phyloP scores from a whole-genome alignment of 768 basidiomycete genomes.

The Gloeostereum incarnatum region DNA sequence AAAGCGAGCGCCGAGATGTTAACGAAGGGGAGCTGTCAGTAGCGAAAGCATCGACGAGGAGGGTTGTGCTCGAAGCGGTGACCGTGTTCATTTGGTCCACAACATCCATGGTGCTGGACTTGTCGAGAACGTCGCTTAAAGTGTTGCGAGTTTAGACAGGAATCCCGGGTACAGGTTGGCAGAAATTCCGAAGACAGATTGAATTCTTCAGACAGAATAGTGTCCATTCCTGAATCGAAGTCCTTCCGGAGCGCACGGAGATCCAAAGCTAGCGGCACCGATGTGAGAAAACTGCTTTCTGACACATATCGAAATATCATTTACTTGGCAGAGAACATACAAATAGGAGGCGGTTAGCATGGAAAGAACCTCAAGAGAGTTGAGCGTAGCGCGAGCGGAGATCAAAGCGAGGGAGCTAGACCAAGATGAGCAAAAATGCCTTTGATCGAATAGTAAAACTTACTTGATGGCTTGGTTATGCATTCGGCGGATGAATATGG shows the following conservation, averaged over 20 bases:
- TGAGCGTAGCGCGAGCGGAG: conserved; percentile 66
- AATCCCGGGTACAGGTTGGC: conserved; percentile 17
- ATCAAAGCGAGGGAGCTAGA: conserved; percentile 54
- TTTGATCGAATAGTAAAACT: conserved; percentile 14
- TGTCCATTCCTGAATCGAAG: conserved; percentile 36
- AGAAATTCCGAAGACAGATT: conserved; percentile 26
- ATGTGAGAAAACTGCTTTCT: conserved; percentile 4
- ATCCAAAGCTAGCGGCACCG: conserved; percentile 48
- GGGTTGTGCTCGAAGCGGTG: conserved; percentile 44
- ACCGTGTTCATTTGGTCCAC: conserved; percentile 54
- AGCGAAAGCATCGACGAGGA: conserved; percentile 36
- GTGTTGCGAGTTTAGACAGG: conserved; percentile 26
- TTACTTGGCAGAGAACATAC: conserved; percentile 62
- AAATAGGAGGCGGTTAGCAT: conserved; percentile 65
- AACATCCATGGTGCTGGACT: conserved; percentile 63
- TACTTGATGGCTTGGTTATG: conserved; percentile 82
- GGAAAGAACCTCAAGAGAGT: conserved; percentile 59
- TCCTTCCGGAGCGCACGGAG: conserved; percentile 64
- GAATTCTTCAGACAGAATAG: conserved; percentile 42
- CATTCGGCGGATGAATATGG: conserved; percentile 81
- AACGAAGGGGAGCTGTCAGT: not conserved
- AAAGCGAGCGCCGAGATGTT: not conserved
- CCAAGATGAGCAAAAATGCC: conserved; percentile 1
- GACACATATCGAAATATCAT: conserved; percentile 1
- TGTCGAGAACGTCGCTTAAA: conserved; percentile 53